A percentile compares a stretch with the other conserved stretches of the same genome.
Conservation (phyloP, 306 rosid species). For the Cucumis hystrix region DNA sequence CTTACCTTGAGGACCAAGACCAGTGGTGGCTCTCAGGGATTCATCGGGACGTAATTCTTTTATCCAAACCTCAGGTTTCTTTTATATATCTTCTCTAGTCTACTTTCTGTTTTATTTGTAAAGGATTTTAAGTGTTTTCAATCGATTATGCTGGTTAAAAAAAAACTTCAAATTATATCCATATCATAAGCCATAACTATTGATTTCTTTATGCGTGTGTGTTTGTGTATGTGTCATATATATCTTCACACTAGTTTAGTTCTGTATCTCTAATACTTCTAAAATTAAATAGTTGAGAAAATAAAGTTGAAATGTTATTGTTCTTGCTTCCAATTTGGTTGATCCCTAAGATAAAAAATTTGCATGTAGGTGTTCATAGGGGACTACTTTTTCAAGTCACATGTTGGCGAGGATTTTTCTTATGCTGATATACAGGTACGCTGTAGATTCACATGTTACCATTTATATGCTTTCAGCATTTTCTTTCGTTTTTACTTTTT, state of each 20-base stretch:
- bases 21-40: constrained; percentile 95
- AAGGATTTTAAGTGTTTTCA: not conserved
- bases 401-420: constrained; percentile 61
- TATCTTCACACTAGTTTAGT: too few species aligned
- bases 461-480: not conserved
- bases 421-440: constrained; percentile 60
- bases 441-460: not conserved
- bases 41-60: constrained; percentile 90
- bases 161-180: not conserved
- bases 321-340: not conserved
- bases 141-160: not conserved
- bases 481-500: not conserved
- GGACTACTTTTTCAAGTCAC: constrained; percentile 80
- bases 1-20: constrained; percentile 96
- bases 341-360: not conserved
- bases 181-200: not conserved
- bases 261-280: not conserved
- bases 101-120: not conserved
- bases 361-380: constrained; percentile 56
- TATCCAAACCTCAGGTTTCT: constrained; percentile 73
- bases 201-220: not conserved
- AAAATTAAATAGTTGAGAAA: not conserved
- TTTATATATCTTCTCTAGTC: not conserved
- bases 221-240: too few species aligned
- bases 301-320: not conserved